Conservation (phyloP, 805 yeast species). For the Saccharomycopsis olivae region DNA sequence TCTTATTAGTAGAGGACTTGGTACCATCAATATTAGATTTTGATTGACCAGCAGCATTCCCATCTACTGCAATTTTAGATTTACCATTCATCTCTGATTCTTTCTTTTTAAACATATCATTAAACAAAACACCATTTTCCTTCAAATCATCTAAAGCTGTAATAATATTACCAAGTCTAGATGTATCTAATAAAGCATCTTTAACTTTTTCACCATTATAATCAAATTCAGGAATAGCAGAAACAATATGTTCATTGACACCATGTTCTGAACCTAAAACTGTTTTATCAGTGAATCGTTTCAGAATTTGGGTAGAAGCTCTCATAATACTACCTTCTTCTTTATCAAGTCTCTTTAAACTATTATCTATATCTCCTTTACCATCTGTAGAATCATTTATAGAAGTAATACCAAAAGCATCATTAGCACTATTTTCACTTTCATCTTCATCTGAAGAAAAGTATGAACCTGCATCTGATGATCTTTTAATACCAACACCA, state of each 20-base stretch:
- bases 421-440: constrained; percentile 1
- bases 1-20: too few relatives aligned
- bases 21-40: too few relatives aligned
- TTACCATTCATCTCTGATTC: too few relatives aligned
- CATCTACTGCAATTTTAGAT: too few relatives aligned
- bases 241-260: neutral
- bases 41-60: too few relatives aligned
- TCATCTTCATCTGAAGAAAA: constrained; percentile 2
- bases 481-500: too few relatives aligned
- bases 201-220: constrained; percentile 29
- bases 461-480: too few relatives aligned
- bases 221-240: constrained; percentile 8
- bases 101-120: constrained; percentile 26
- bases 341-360: constrained; percentile 11
- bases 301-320: constrained; percentile 12
- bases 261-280: neutral
- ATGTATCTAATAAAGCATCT: constrained; percentile 27
- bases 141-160: constrained; percentile 30
- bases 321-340: constrained; percentile 24
- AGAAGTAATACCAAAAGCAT: neutral
- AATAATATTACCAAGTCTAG: constrained; percentile 29
- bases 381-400: neutral
- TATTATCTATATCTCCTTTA: neutral
- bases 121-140: constrained; percentile 30
- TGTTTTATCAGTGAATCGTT: neutral